Evolutionary conservation across 2,329 filamentous ascomycete genomes (phyloP), one percentile per base, ranked within the genome.

Genomic region (Nemania diffusa): DNA sequence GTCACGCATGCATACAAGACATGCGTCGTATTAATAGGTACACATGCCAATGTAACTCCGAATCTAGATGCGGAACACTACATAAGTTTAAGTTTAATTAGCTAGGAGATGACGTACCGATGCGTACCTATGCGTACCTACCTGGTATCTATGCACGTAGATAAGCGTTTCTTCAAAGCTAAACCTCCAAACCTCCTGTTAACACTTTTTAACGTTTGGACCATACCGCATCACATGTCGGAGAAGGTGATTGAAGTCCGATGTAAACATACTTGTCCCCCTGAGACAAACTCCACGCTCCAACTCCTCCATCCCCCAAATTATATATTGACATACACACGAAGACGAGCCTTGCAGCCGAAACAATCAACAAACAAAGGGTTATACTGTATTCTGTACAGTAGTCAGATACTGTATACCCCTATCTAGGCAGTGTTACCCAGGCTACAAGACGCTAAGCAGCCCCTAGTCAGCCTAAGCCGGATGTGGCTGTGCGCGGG

Each of bases 401-500:
- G 24, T 27, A 6, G 9, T 6, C 7, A 9, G 44, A 17, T 24
- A 46, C 20, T 22, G 8, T 8, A 46, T 26, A 13, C 7, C 20
- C 2, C 20, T 48, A 48, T 24, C 6, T 48, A 48, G 20, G n/a
- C 9, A 26, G 29, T 32, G 17, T n/a, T n/a, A 42, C 13, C 40
- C 13, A 48, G n/a, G 20, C 48, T 24, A 34, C 50, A 44, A 22
- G 29, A 11, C n/a, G 27, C 52, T 22, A 51, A 51, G 29, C 20
- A 1, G 24, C 40, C 50, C 29, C 57, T 40, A 37, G 63, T 60
- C 63, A 59, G 60, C 57, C 50, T 50, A 64, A 50, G 62, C 60
- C 62, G 42, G 40, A 46, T 64, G 69, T 71, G 69, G 69, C 69
- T 60, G 69, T 71, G 69, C 61, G 60, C 48, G 22, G 42, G 51